Evolutionary conservation across 768 basidiomycete species (phyloP), one percentile per base, ranked within the genome.

Genomic region (Tremella fuciformis): DNA sequence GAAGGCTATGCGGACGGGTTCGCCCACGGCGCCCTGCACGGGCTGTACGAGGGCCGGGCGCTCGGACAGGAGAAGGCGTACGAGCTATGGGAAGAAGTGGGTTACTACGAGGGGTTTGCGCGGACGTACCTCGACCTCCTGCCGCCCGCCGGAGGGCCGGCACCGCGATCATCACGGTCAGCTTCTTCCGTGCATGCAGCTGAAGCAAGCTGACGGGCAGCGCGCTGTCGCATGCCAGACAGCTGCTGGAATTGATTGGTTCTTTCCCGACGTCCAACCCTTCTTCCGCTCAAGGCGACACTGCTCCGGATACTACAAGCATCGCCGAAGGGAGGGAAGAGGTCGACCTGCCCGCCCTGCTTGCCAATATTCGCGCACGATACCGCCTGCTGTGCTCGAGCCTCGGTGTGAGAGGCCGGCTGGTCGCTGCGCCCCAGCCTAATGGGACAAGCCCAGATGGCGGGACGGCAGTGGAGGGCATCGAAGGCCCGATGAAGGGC

Each of bases 21-120:
- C 70, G 85, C 81, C 0, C 94, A 97, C 75, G 94, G 94, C 1
- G 82, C 85, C 40, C 84, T 92, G 6, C 92, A 94, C 66, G 92
- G 94, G 1, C 77, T 89, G 22, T 90, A 91, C 60, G 91, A 99
- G 75, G 94, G 94, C 8, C 82, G 91, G 13, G 87, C 88, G 0
- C 81, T 97, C 16, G 94, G 92, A 1, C 82, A 86, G 55, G 87
- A 91, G 66, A 92, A 94, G 66, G 89, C 88, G 0, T 97, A 86
- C 75, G 92, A 94, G 77, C 85, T 96, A 78, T 97, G 92, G 91
- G 93, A 97, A 76, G 94, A 99, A 76, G 82, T 99, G 13, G 92
- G 89, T 1, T 97, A 86, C 68, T 93, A 93, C 74, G 84, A 93
- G 67, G 94, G 92, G 4, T 87, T 88, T 66, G 90, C 90, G 1